Conservation (phyloP, 2,329 filamentous ascomycete species). For the Xylaria sp. region DNA sequence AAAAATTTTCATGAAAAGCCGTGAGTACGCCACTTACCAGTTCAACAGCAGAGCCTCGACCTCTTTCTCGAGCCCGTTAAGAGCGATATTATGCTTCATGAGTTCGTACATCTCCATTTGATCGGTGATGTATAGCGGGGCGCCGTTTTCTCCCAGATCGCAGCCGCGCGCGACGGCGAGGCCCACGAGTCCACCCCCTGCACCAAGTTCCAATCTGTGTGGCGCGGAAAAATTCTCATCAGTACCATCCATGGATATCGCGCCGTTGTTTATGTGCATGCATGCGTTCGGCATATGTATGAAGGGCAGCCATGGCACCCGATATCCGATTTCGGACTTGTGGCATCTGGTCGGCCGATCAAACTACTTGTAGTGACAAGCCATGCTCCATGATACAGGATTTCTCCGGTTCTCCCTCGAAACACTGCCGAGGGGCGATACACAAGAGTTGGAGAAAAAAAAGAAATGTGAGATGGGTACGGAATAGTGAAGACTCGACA, state of each 20-base stretch:
- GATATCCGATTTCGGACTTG: not conserved
- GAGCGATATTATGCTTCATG: slow-evolving; percentile 79
- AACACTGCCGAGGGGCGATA: not conserved
- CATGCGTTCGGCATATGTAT: not conserved
- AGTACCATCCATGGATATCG: not conserved
- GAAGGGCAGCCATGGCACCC: not conserved
- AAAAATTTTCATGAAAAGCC: not conserved
- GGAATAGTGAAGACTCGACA: slow-evolving; percentile 22
- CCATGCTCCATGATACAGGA: not conserved
- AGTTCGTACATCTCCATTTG: slow-evolving; percentile 78
- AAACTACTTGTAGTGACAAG: not conserved
- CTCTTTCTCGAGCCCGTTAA: slow-evolving; percentile 64
- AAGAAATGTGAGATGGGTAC: not conserved
- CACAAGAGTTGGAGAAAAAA: not conserved
- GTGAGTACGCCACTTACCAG: slow-evolving; percentile 56
- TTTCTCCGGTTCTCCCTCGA: not conserved
- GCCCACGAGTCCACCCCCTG: slow-evolving; percentile 83
- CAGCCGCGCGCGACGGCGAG: slow-evolving; percentile 56
- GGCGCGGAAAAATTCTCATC: not conserved
- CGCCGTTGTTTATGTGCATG: not conserved
- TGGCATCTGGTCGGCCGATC: not conserved
- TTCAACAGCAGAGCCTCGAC: slow-evolving; percentile 70
- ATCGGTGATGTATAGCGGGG: slow-evolving; percentile 74
- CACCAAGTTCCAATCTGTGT: slow-evolving; percentile 78
- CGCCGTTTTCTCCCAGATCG: slow-evolving; percentile 37